Evolutionary conservation across 768 basidiomycete genomes (phyloP), one percentile per base, ranked within the genome.

Genomic region (Termitomyces sp.): DNA sequence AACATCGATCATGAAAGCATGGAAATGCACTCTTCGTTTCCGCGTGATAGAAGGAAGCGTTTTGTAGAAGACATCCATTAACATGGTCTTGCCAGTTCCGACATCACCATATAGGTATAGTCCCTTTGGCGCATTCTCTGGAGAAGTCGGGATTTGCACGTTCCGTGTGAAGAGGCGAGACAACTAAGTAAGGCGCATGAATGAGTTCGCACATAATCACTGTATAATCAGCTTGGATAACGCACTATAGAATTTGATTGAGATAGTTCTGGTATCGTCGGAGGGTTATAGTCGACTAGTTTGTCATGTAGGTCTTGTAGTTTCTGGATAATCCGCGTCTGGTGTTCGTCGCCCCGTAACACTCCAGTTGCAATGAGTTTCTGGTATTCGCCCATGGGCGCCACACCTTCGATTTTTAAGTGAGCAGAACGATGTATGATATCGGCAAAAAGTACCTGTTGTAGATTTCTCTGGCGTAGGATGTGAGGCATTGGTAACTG

Each of bases 1-100:
- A 22, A 98, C 95, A 70, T 99, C 97, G 63, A 98, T 88, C 97
- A 99, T 98, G 80, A 99, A 98, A 1, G 94, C 93, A 70, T 98
- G 96, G 72, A 99, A 99, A 74, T 99, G 97, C 16, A 98, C 94
- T 35, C 97, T 84, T 57, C 92, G 88, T 75, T 92, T 93, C 61
- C 85, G 83, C 49, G 75, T 84, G 57, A 91, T 76, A 48, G 81
- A 76, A 1, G 91, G 90, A 1, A 97, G 85, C 1, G 94, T 87
- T 64, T 88, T 84, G 78, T 91, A 95, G 75, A 97, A 97, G 24
- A 99, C 81, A 74, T 99, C 97, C 97, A 99, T 99, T 64, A 99
- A 87, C 96, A 98, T 98, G 0, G 91, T 91, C 79, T 98, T 98
- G 15, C 97, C 96, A 9, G 96, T 97, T 2, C 96, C 96, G 62